Base-by-base conservation (phyloP, 331 rosid genomes). In the Rhamnella rubrinervis region DNA sequence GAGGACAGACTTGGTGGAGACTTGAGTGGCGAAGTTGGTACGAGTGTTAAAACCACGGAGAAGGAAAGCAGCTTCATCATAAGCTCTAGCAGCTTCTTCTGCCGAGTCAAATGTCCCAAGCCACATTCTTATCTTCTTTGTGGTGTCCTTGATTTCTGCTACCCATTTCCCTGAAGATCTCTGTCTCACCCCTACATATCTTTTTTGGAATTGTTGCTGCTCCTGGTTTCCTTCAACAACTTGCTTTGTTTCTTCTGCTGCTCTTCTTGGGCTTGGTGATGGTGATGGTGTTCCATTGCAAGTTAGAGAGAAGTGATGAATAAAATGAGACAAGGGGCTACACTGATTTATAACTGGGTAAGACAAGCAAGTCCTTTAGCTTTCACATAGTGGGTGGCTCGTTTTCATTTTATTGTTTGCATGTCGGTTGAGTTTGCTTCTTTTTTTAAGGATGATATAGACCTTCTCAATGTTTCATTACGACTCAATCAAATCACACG, bases 151-250 rank as follows among this genome's bases (percentile, higher is more conserved):
- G 81, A 92, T 92, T 77, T 92, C 96, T 49, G 98, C 91, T 16
- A 92, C 96, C 96, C 96, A 92, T 85, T 87, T 92, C 56, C 98
- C 98, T 0, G 92, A 92, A 26, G 96, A 87, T 78, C 98, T 84
- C 63, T 92, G 96, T 61, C 98, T 80, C 56, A 92, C 98, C 17
- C 96, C 98, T 51, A 87, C 85, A 65, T 85, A 89, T 72, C 84
- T 92, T 75, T 35, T 66, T 65, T 86, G n/a, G 55, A 38, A 5
- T 70, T 72, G 6, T 58, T 66, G 59, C 28, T 19, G 5, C 50
- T 56, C 62, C 75, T 18, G 11, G 55, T 31, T 56, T 61, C 77
- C 86, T 53, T 74, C 75, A 52, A 77, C 52, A 60, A 70, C 58
- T 66, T 78, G 23, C 77, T 70, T 50, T 60, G 49, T 18, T 75